Conservation (phyloP, 139 green algal species). For the Pseudopediastrum boryanum region DNA sequence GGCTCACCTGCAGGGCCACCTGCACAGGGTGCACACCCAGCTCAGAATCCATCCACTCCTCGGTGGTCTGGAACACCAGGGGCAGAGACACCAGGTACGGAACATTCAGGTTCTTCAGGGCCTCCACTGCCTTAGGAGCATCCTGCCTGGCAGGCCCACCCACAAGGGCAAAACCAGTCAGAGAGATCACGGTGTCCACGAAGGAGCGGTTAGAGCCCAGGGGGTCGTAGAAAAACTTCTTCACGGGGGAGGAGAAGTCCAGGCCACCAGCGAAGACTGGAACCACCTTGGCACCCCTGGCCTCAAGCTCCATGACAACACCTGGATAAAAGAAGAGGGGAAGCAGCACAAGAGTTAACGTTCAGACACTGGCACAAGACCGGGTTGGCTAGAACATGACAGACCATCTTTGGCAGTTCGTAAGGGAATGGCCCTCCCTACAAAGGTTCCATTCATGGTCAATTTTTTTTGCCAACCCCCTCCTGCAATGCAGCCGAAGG, state of each 20-base stretch:
- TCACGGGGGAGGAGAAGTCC: conserved; percentile 95
- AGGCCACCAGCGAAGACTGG: conserved; percentile 98
- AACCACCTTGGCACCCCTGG: conserved; percentile 89
- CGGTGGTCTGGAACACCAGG: conserved; percentile 99
- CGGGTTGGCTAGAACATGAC: no score
- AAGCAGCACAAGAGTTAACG: no score
- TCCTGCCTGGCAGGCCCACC: conserved; percentile 74
- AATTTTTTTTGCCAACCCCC: no score
- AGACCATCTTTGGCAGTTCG: no score
- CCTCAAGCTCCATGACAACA: conserved; percentile 94
- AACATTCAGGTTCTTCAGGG: conserved; percentile 95
- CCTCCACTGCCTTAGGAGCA: conserved; percentile 96
- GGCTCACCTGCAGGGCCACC: conserved; percentile 92
- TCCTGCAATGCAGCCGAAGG: no score
- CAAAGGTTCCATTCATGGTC: no score
- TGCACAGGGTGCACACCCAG: conserved; percentile 99
- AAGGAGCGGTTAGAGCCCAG: conserved; percentile 77
- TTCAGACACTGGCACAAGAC: no score
- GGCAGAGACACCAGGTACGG: conserved; percentile 97
- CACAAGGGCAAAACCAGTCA: conserved; percentile 98
- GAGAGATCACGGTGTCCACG: conserved; percentile 91
- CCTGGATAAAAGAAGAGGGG: conserved; percentile 18
- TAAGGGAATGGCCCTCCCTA: no score
- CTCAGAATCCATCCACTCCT: conserved; percentile 97
- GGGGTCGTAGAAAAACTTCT: conserved; percentile 99